A percentile compares a stretch with the other conserved stretches of the same genome.
Evolutionary conservation across 2,329 filamentous ascomycete genomes (phyloP).

Genomic region (Aureobasidium sp.): DNA sequence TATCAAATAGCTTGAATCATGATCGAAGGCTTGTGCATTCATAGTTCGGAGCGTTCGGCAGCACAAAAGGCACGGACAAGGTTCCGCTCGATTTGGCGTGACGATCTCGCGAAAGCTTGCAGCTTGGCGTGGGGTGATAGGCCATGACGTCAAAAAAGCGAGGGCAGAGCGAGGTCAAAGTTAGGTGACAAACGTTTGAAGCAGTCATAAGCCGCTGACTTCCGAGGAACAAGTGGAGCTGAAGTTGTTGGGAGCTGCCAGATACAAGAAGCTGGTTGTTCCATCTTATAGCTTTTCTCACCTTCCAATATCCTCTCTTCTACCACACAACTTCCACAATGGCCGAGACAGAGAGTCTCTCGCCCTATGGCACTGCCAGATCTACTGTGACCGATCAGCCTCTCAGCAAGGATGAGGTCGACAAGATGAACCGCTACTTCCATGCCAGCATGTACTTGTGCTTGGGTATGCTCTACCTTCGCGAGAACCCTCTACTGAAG

Average conservation of each 20-base stretch:
- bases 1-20: not conserved
- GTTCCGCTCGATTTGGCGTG: not conserved
- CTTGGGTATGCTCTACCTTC: slow-evolving; percentile 72
- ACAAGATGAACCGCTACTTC: slow-evolving; percentile 64
- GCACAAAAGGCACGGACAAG: not conserved
- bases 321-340: not conserved
- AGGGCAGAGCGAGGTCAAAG: not conserved
- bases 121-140: not conserved
- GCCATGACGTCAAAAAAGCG: too few relatives aligned
- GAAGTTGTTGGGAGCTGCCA: not conserved
- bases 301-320: not conserved
- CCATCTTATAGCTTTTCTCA: not conserved
- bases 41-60: not conserved
- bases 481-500: slow-evolving; percentile 61
- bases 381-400: slow-evolving; percentile 37
- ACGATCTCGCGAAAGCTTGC: not conserved
- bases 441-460: slow-evolving; percentile 66
- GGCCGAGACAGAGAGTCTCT: slow-evolving; percentile 4
- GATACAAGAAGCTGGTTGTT: not conserved
- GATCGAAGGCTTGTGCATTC: not conserved
- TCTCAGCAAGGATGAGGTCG: slow-evolving; percentile 56
- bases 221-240: not conserved
- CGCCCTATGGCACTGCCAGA: slow-evolving; percentile 12
- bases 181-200: not conserved
- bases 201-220: not conserved